These are phyloP conservation scores for Candida freyschussii DNA, from an alignment of 1,139 yeast species.

Conservation along the genomic window DNA sequence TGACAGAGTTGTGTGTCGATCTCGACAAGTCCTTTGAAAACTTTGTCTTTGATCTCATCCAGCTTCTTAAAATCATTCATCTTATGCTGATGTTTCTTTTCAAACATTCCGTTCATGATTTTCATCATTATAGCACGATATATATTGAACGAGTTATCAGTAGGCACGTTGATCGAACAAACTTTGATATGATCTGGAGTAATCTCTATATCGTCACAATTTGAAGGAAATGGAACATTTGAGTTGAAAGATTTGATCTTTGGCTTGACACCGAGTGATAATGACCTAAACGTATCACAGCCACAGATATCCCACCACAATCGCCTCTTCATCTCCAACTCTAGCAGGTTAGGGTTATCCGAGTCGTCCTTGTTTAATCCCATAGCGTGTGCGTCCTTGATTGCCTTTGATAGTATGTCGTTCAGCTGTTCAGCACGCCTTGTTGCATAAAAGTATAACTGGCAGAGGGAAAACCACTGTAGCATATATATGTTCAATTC, in stretches of 20 bases:
- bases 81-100: constrained; percentile 16
- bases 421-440: constrained; percentile 28
- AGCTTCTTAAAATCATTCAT: constrained; percentile 10
- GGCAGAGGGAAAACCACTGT: constrained; percentile 30
- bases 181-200: constrained; percentile 18
- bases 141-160: constrained; percentile 28
- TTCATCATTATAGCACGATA: constrained; percentile 27
- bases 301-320: constrained; percentile 34
- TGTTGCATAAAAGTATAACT: constrained; percentile 29
- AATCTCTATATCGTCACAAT: constrained; percentile 28
- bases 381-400: constrained; percentile 26
- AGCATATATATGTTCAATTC: constrained; percentile 22
- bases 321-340: constrained; percentile 29
- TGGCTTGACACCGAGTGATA: constrained; percentile 28
- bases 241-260: constrained; percentile 25
- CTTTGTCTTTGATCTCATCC: constrained; percentile 15
- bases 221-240: constrained; percentile 29
- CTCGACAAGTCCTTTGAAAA: constrained; percentile 23
- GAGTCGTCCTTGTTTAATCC: constrained; percentile 25
- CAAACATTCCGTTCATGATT: constrained; percentile 26
- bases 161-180: constrained; percentile 21
- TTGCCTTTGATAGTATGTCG: constrained; percentile 24
- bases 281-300: constrained; percentile 29
- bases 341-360: constrained; percentile 24
- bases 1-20: constrained; percentile 26